phyloP scores from a whole-genome alignment of 2,329 filamentous ascomycete genomes.

The Beauveria bassiana region DNA sequence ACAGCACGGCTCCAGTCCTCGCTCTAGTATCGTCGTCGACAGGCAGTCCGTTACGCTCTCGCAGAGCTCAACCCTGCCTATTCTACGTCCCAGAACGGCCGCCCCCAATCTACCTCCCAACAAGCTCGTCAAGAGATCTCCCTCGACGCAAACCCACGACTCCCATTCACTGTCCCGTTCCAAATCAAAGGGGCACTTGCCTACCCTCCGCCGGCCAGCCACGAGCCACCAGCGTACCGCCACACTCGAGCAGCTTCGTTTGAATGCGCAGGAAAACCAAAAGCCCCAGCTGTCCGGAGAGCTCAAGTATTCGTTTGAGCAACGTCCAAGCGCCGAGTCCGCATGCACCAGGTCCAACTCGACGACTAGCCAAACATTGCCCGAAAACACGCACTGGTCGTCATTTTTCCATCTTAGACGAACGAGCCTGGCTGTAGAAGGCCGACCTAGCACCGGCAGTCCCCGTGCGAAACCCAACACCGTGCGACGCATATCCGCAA shows the following conservation, averaged over 20 bases:
- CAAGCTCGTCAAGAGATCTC: conserved; percentile 68
- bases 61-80: conserved; percentile 58
- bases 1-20: conserved; percentile 55
- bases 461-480: conserved; percentile 3
- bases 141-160: conserved; percentile 44
- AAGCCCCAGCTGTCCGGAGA: conserved; percentile 15
- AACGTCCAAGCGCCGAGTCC: conserved; percentile 20
- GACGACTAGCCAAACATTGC: neutral
- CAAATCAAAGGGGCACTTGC: conserved; percentile 46
- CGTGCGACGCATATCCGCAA: conserved; percentile 22
- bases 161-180: conserved; percentile 38
- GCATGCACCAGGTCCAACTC: neutral
- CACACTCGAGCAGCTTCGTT: conserved; percentile 51
- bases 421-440: neutral
- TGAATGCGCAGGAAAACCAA: conserved; percentile 17
- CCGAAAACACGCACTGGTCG: conserved; percentile 32
- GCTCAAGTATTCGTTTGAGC: conserved; percentile 28
- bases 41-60: conserved; percentile 59
- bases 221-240: conserved; percentile 73
- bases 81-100: conserved; percentile 37
- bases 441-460: neutral
- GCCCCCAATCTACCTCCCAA: conserved; percentile 52
- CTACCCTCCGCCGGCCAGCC: conserved; percentile 62
- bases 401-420: conserved; percentile 47
- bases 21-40: conserved; percentile 58